Evolutionary conservation across 2,329 filamentous ascomycete genomes (phyloP).

Genomic region (Pseudopyrenochaeta lycopersici): DNA sequence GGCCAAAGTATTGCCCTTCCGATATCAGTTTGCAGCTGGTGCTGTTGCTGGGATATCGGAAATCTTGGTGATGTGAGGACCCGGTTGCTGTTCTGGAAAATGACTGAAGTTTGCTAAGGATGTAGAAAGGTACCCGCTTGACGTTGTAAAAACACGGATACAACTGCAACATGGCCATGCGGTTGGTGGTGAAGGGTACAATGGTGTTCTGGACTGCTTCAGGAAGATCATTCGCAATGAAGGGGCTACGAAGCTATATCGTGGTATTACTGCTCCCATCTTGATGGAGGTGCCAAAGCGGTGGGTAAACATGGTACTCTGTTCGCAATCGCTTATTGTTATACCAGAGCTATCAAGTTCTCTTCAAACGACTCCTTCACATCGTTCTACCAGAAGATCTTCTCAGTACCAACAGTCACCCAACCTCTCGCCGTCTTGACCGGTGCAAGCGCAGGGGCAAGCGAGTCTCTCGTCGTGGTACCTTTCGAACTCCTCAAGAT

Average conservation of each 20-base stretch:
- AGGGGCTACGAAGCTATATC: slow-evolving; percentile 32
- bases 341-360: slow-evolving; percentile 39
- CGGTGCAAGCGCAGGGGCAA: slow-evolving; percentile 39
- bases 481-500: slow-evolving; percentile 44
- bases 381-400: slow-evolving; percentile 33
- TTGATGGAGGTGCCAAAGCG: slow-evolving; percentile 44
- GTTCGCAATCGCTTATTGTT: background rate
- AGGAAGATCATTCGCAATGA: slow-evolving; percentile 38
- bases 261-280: slow-evolving; percentile 43
- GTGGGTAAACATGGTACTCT: slow-evolving; percentile 4
- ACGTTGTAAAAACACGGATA: slow-evolving; percentile 44
- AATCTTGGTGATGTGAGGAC: slow-evolving; percentile 37
- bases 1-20: slow-evolving; percentile 27
- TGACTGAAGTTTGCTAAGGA: slow-evolving; percentile 25
- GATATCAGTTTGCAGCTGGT: slow-evolving; percentile 40
- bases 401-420: slow-evolving; percentile 27
- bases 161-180: slow-evolving; percentile 38
- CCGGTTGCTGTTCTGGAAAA: background rate
- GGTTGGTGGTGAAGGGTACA: slow-evolving; percentile 31
- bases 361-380: slow-evolving; percentile 42
- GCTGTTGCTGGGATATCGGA: slow-evolving; percentile 24
- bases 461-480: slow-evolving; percentile 42
- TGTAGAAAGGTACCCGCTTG: slow-evolving; percentile 43
- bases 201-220: slow-evolving; percentile 40
- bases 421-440: slow-evolving; percentile 39